Conservation (phyloP, 768 basidiomycete species). For the Jaapia argillacea region DNA sequence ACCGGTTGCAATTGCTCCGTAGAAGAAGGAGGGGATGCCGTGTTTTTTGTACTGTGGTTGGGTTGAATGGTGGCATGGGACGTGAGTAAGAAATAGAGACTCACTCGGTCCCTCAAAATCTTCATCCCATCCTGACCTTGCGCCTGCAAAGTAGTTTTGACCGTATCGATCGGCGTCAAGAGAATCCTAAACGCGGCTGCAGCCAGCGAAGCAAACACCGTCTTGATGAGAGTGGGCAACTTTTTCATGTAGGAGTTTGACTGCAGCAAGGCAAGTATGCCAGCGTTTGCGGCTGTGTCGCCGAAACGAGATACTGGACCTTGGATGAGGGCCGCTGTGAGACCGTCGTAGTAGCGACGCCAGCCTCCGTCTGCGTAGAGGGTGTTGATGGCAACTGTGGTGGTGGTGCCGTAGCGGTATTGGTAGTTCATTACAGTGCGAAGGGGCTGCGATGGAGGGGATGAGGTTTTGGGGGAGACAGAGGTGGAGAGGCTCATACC, state of each 20-base stretch:
- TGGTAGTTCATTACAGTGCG: conserved; percentile 98
- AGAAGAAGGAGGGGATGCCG: conserved; percentile 77
- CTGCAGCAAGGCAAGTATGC: conserved; percentile 77
- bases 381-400: conserved; percentile 50
- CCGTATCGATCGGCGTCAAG: conserved; percentile 87
- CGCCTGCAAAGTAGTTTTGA: conserved; percentile 94
- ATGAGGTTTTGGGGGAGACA: conserved; percentile 4
- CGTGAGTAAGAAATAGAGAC: conserved; percentile 9
- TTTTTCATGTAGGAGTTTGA: conserved; percentile 62
- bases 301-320: conserved; percentile 83
- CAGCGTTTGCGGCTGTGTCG: conserved; percentile 91
- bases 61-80: background rate
- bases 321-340: conserved; percentile 78
- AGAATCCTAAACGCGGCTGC: conserved; percentile 85
- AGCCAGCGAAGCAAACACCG: conserved; percentile 65
- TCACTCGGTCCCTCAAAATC: conserved; percentile 58
- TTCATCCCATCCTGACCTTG: conserved; percentile 63
- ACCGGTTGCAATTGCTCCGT: conserved; percentile 85
- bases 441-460: conserved; percentile 47
- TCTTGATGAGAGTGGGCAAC: conserved; percentile 61
- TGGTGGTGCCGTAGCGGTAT: conserved; percentile 79
- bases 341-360: conserved; percentile 81
- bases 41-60: conserved; percentile 51
- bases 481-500: conserved; percentile 21
- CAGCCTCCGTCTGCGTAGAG: conserved; percentile 75